A percentile compares a stretch with the other conserved stretches of the same genome.
These are phyloP conservation scores for Monilinia vaccinii-corymbosi DNA, from an alignment of 2,329 filamentous ascomycete genomes.

Conservation along the genomic window DNA sequence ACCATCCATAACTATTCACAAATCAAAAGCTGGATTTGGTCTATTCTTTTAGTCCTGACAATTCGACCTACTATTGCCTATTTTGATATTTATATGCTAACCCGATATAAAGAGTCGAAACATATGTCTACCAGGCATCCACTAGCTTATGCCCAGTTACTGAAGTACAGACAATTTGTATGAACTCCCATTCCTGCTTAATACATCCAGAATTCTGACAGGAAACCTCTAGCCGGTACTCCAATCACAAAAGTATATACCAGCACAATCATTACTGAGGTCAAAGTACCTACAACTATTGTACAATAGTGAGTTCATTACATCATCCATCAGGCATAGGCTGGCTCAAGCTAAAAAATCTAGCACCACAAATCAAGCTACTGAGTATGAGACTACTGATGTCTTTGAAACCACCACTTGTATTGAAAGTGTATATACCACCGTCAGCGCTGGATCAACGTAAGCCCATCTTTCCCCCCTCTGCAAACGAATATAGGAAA, in stretches of 20 bases:
- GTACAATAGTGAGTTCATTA: constrained; percentile 30
- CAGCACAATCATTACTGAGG: constrained; percentile 21
- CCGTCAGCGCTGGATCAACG: constrained; percentile 32
- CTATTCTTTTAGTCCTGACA: too few species aligned
- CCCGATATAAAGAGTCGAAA: constrained; percentile 24
- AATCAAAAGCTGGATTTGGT: too few species aligned
- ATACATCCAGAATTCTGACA: constrained; percentile 32
- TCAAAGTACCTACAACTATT: constrained; percentile 22
- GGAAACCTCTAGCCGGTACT: constrained; percentile 35
- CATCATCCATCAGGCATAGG: not conserved
- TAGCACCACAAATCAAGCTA: constrained; percentile 3
- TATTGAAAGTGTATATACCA: constrained; percentile 12
- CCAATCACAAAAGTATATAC: constrained; percentile 30
- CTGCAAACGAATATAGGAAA: not conserved
- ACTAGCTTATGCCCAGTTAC: constrained; percentile 39
- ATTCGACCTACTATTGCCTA: constrained; percentile 4
- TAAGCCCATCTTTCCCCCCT: not conserved
- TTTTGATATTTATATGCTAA: not conserved
- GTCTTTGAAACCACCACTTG: constrained; percentile 34
- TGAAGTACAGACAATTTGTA: constrained; percentile 37
- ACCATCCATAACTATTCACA: too few species aligned
- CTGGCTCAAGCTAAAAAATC: not conserved
- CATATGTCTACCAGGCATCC: constrained; percentile 24
- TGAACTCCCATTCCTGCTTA: constrained; percentile 27
- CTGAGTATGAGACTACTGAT: not conserved